Base-by-base conservation (phyloP, 75 land plant species). In the Picea sitchensis region DNA sequence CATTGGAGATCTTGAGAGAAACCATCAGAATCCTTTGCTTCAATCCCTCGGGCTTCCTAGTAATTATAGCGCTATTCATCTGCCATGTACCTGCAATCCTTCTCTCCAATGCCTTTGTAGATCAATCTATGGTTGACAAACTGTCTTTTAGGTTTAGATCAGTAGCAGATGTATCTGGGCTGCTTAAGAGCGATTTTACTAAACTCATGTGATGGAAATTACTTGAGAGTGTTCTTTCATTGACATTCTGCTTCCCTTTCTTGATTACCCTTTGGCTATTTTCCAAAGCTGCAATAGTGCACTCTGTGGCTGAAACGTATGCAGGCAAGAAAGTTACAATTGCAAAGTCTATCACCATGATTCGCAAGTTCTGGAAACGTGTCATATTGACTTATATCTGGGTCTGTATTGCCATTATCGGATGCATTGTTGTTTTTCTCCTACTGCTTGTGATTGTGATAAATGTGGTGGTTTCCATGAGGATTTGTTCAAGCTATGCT, bases 1-100 rank as follows among this genome's bases (percentile, higher is more conserved):
- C 91, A 9, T 69, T 96, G 58, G 92, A 96, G 76, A 91, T 96
- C 59, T 72, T 94, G 75, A 85, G 92, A 34, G 96, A 96, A 80
- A 87, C 93, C 1, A 84, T 91, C 14, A 78, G 86, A 58, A 79
- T 92, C 59, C 82, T 96, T 11, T 84, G 96, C 15, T 79, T 79
- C 68, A 90, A 94, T 81, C 80, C 79, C 34, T 34, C 77, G 18
- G 64, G 79, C 1, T 88, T 96, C 59, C 51, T 87, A 75, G 0
- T 80, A 9, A 78, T 91, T 58, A 80, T 87, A 3, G 79, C 85
- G 3, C 41, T 92, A n/a, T 80, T 92, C 47, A 79, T 92, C n/a
- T 88, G 88, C 76, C 99, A 94, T 13, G 84, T 94, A 20, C 88
- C 95, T 7, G 87, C 81, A 14, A 75, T 91, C 59, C 63, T 91